phyloP scores from a whole-genome alignment of 768 basidiomycete genomes.

The Mycena capillaripes region DNA sequence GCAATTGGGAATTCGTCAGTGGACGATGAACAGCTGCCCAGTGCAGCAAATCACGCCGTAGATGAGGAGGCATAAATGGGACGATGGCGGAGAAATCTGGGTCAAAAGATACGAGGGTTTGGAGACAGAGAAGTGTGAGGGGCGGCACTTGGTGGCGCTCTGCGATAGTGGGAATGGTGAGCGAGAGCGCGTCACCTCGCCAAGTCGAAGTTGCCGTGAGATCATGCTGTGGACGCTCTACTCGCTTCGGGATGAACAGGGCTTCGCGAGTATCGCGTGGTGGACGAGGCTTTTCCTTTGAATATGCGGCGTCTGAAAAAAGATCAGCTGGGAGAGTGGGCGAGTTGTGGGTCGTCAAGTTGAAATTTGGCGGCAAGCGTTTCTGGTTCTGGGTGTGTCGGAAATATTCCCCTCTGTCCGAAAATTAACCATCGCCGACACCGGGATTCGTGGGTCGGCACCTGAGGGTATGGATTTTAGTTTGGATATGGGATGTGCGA shows the following conservation, averaged over 20 bases:
- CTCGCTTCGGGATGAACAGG: slow-evolving; percentile 35
- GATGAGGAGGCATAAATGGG: slow-evolving; percentile 68
- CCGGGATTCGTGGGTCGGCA: not conserved
- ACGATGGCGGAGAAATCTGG: slow-evolving; percentile 64
- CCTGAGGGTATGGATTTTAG: slow-evolving; percentile 16
- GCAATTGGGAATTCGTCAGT: slow-evolving; percentile 63
- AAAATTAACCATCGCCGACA: not conserved
- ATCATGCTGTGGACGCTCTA: slow-evolving; percentile 55
- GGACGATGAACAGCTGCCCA: slow-evolving; percentile 72
- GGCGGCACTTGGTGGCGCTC: slow-evolving; percentile 56
- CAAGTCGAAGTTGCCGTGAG: slow-evolving; percentile 52
- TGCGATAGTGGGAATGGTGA: slow-evolving; percentile 54
- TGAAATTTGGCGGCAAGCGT: slow-evolving; percentile 12
- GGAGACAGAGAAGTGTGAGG: slow-evolving; percentile 72
- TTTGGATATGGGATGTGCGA: not conserved
- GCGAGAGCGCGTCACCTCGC: slow-evolving; percentile 69
- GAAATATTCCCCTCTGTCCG: slow-evolving; percentile 77
- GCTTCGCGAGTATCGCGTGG: slow-evolving; percentile 29
- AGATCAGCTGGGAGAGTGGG: slow-evolving; percentile 63
- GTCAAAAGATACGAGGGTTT: slow-evolving; percentile 56
- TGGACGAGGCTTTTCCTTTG: slow-evolving; percentile 15
- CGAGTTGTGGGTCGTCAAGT: slow-evolving; percentile 47
- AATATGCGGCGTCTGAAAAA: slow-evolving; percentile 26
- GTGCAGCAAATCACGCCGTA: slow-evolving; percentile 71
- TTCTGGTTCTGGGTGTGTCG: slow-evolving; percentile 69